Evolutionary conservation across 805 yeast genomes (phyloP).

Genomic region (Hanseniaspora nectarophila): DNA sequence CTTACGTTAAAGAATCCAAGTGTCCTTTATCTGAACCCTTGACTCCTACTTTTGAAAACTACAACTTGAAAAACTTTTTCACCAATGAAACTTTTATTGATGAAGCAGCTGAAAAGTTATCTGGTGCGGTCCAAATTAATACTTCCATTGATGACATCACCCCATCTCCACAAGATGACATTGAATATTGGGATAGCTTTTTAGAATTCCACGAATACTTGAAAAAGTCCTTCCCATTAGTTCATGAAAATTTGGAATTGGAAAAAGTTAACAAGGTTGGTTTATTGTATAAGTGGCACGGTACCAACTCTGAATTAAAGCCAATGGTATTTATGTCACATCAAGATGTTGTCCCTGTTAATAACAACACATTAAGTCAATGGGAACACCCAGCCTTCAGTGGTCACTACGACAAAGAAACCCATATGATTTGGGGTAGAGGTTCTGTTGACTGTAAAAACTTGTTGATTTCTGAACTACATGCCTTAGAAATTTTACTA

Average conservation of each 20-base stretch:
- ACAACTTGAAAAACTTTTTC: slow-evolving; percentile 22
- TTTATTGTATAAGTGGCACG: slow-evolving; percentile 53
- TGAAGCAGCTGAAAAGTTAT: slow-evolving; percentile 35
- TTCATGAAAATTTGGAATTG: slow-evolving; percentile 36
- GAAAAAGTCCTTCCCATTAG: slow-evolving; percentile 44
- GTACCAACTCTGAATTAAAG: slow-evolving; percentile 39
- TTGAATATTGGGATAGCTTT: slow-evolving; percentile 38
- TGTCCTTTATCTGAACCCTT: slow-evolving; percentile 22
- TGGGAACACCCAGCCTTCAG: slow-evolving; percentile 63
- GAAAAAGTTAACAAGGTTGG: slow-evolving; percentile 54
- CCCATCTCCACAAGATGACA: slow-evolving; percentile 26
- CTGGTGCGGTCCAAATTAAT: slow-evolving; percentile 52
- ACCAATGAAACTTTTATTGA: slow-evolving; percentile 30
- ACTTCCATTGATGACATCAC: slow-evolving; percentile 52
- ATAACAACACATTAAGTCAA: slow-evolving; percentile 39
- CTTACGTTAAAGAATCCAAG: not conserved
- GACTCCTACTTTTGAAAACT: slow-evolving; percentile 20
- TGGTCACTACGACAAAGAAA: slow-evolving; percentile 53
- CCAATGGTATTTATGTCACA: slow-evolving; percentile 69
- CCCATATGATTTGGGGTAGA: slow-evolving; percentile 53
- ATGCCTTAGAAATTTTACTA: slow-evolving; percentile 49
- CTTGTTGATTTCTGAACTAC: slow-evolving; percentile 51
- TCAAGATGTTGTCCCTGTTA: slow-evolving; percentile 76
- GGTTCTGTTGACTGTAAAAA: slow-evolving; percentile 71
- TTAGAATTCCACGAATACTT: slow-evolving; percentile 42